Evolutionary conservation across 345 rosid species (phyloP), one percentile per base, ranked within the genome.

Genomic region (Salix arbutifolia): DNA sequence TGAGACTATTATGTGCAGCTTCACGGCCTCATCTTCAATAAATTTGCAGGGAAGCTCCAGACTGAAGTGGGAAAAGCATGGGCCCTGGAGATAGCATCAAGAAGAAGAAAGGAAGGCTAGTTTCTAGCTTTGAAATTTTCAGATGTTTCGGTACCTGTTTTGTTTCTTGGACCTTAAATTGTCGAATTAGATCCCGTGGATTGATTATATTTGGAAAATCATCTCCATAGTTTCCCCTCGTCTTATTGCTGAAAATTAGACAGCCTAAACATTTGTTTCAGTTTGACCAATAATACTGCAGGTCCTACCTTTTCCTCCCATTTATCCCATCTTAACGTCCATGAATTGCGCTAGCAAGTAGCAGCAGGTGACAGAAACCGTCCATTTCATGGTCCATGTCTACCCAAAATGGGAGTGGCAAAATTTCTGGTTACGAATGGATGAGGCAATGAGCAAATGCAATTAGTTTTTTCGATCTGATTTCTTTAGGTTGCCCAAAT

Each of bases 31-130:
- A 46, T 4, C 17, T 46, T 14, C 18, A 18, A 33, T 48, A 35
- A 69, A 64, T 77, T 46, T 88, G 73, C 94, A 93, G 94, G 97
- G 56, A 94, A 88, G 82, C 88, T 94, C 70, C 98, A 89, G 86
- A 94, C 97, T 4, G 92, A 94, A 16, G 74, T 94, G 65, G 97
- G 98, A 71, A 92, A 90, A 81, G 94, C 97, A 69, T 94, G 97
- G 97, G 98, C 98, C 2, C 76, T 31, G 11, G 97, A 94, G 85
- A 87, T 94, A 69, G 92, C 83, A 73, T 89, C 92, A 28, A 92
- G 98, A 82, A 90, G 92, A 80, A 86, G 80, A 79, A 82, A 78
- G 60, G 78, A 69, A 25, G 80, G 81, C 21, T 75, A 56, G 67
- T 69, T 53, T 68, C 10, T 50, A 26, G 28, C 66, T 62, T 13